These are phyloP conservation scores for Kalmusia sp. DNA, from an alignment of 2,329 filamentous ascomycete species.

Conservation along the genomic window DNA sequence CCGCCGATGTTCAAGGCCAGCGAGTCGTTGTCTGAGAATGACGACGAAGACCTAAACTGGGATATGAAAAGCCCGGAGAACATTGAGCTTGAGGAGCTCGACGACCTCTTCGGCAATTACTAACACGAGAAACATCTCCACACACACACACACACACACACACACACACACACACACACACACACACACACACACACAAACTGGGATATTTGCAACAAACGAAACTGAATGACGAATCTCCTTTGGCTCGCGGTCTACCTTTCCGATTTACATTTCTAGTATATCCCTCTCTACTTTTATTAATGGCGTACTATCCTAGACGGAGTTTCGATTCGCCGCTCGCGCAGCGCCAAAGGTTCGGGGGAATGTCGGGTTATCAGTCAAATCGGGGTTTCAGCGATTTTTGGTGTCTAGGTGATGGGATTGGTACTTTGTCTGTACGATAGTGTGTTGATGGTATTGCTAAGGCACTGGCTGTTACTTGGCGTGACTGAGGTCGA, in stretches of 20 bases:
- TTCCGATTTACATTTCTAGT: constrained; percentile 24
- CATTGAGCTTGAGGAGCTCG: constrained; percentile 91
- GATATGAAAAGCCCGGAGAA: constrained; percentile 78
- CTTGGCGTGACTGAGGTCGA: constrained; percentile 25
- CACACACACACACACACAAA: no score
- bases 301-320: constrained; percentile 36
- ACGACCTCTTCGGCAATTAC: constrained; percentile 81
- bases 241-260: constrained; percentile 21
- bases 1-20: constrained; percentile 39
- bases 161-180: no score
- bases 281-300: constrained; percentile 33
- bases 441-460: constrained; percentile 33
- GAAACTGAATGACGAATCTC: constrained; percentile 38
- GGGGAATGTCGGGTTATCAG: constrained; percentile 33
- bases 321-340: constrained; percentile 34
- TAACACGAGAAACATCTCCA: constrained; percentile 55
- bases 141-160: no score
- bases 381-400: constrained; percentile 31
- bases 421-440: constrained; percentile 25
- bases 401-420: constrained; percentile 29
- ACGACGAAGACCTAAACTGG: constrained; percentile 41
- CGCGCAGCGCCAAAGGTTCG: constrained; percentile 31
- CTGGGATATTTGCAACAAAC: constrained; percentile 12
- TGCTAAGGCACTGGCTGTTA: constrained; percentile 37
- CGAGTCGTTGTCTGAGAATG: constrained; percentile 39